These are phyloP conservation scores for Chloranthus sessilifolius DNA, from an alignment of 164 flowering plant species.

Conservation along the genomic window DNA sequence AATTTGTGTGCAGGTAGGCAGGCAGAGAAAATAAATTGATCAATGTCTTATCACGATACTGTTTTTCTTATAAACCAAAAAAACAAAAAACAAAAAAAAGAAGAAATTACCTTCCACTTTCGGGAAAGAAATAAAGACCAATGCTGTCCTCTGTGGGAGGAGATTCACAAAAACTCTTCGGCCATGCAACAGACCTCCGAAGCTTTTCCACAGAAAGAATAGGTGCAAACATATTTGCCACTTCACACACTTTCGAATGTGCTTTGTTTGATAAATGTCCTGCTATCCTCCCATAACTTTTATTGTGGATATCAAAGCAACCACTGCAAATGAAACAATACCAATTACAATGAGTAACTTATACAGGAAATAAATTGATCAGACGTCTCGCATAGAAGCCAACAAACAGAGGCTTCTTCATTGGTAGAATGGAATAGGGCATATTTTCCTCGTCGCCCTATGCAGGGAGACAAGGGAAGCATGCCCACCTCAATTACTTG, in stretches of 20 bases:
- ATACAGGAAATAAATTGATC: too few species aligned
- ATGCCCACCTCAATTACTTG: too few species aligned
- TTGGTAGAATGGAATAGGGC: too few species aligned
- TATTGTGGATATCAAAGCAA: conserved; percentile 16
- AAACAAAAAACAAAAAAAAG: too few species aligned
- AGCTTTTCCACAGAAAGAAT: conserved; percentile 21
- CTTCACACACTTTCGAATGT: conserved; percentile 24
- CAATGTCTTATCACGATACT: too few species aligned
- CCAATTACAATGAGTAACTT: not conserved
- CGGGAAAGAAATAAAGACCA: conserved; percentile 52
- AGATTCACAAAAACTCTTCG: conserved; percentile 25
- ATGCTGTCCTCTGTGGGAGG: conserved; percentile 37
- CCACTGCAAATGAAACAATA: conserved; percentile 29
- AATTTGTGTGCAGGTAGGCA: too few species aligned
- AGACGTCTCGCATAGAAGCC: too few species aligned
- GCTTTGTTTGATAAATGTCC: conserved; percentile 49
- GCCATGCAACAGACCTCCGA: conserved; percentile 38
- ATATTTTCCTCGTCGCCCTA: too few species aligned
- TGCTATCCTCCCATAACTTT: conserved; percentile 4
- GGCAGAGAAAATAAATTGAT: too few species aligned
- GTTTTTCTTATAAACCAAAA: too few species aligned
- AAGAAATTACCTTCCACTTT: conserved; percentile 32
- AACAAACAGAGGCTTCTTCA: too few species aligned
- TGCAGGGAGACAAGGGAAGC: too few species aligned
- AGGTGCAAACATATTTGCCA: conserved; percentile 26